Conservation (phyloP, 2,329 filamentous ascomycete genomes). For the Coniochaeta sp. region DNA sequence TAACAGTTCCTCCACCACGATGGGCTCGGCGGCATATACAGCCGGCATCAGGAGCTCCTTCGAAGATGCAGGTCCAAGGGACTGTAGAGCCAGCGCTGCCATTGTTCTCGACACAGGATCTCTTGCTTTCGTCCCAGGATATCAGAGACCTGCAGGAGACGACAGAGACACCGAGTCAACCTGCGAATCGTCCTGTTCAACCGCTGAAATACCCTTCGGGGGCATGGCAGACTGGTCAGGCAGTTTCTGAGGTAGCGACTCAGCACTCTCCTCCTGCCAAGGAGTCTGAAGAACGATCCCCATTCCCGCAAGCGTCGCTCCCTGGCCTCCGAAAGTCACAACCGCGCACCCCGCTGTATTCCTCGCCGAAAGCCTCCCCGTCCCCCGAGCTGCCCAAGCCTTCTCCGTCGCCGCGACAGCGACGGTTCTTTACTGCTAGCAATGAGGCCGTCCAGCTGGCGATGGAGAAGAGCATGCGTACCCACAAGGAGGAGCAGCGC, state of each 20-base stretch:
- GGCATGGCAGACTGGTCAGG: background rate
- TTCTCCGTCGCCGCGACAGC: slow-evolving; percentile 15
- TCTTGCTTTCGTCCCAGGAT: slow-evolving; percentile 39
- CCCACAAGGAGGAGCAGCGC: slow-evolving; percentile 18
- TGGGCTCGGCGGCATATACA: background rate
- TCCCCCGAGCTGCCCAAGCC: background rate
- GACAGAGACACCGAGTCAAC: slow-evolving; percentile 9
- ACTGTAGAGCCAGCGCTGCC: slow-evolving; percentile 15
- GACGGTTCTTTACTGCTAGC: slow-evolving; percentile 25
- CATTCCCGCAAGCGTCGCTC: background rate
- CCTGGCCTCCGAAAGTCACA: background rate
- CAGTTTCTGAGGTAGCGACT: no score
- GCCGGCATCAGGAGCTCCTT: background rate
- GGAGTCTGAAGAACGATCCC: background rate
- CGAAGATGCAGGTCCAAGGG: background rate
- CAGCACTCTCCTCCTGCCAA: background rate
- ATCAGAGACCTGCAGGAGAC: slow-evolving; percentile 31
- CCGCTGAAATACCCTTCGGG: background rate
- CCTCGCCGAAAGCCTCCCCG: background rate
- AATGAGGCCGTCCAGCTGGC: slow-evolving; percentile 18
- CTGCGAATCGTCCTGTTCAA: no score
- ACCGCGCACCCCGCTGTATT: background rate
- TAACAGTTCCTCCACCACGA: background rate
- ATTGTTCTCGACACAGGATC: slow-evolving; percentile 37
- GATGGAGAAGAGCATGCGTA: slow-evolving; percentile 21